Evolutionary conservation across 805 yeast species (phyloP).

Genomic region (Candida vartiovaarae): DNA sequence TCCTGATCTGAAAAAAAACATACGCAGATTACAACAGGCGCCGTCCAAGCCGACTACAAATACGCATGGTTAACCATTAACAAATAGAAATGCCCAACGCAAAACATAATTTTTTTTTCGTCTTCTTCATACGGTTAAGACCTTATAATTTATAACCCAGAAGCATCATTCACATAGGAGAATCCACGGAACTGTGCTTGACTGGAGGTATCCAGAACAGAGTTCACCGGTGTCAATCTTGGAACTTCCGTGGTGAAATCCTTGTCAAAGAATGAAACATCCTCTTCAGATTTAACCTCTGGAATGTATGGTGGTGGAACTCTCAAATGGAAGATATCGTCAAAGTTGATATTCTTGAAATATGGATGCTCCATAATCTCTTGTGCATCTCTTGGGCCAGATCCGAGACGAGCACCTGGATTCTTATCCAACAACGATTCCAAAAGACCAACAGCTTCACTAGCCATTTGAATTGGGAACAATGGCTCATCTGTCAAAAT

Average conservation of each 20-base stretch:
- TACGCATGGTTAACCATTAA: too few species aligned
- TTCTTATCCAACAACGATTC: constrained; percentile 89
- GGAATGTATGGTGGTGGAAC: constrained; percentile 90
- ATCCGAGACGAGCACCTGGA: constrained; percentile 77
- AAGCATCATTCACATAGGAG: constrained; percentile 71
- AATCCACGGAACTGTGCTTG: constrained; percentile 98
- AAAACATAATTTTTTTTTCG: too few species aligned
- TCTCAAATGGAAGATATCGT: constrained; percentile 64
- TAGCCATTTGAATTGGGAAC: constrained; percentile 95
- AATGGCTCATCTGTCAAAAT: constrained; percentile 93
- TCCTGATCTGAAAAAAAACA: too few species aligned
- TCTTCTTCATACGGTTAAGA: too few species aligned
- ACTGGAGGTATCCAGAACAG: constrained; percentile 74
- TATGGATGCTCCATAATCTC: constrained; percentile 96
- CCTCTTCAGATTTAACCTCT: constrained; percentile 79
- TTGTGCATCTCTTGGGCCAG: constrained; percentile 80
- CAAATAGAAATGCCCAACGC: too few species aligned
- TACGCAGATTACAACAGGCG: too few species aligned
- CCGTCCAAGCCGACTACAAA: too few species aligned
- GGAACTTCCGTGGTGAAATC: constrained; percentile 95
- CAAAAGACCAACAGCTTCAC: constrained; percentile 89
- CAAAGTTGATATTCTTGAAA: constrained; percentile 84
- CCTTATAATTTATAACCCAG: constrained; percentile 23
- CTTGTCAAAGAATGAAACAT: constrained; percentile 87
- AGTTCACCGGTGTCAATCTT: constrained; percentile 88